These are phyloP conservation scores for Astrephomene gubernaculifera DNA, from an alignment of 139 green algal species.

Conservation along the genomic window DNA sequence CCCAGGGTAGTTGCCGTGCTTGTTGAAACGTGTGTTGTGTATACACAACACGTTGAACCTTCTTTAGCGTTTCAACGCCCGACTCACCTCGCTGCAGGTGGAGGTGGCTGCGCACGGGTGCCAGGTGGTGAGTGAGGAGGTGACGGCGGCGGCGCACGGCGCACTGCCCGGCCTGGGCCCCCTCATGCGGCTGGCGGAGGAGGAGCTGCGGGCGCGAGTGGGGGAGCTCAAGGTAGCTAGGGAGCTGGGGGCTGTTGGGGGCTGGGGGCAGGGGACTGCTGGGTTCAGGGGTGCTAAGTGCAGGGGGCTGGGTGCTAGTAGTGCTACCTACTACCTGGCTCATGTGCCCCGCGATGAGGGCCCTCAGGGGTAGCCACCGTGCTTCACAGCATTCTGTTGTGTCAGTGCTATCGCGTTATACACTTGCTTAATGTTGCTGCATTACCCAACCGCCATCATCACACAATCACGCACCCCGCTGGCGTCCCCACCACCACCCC, in stretches of 20 bases:
- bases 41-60: background rate
- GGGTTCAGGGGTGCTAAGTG: background rate
- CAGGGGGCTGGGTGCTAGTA: background rate
- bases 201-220: background rate
- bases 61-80: background rate
- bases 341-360: background rate
- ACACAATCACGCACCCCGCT: background rate
- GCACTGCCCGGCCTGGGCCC: background rate
- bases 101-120: conserved; percentile 16
- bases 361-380: background rate
- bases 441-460: background rate
- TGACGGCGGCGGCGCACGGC: conserved; percentile 1
- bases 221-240: background rate
- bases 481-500: background rate
- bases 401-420: background rate
- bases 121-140: conserved; percentile 26
- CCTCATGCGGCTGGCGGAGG: conserved; percentile 2
- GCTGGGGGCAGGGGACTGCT: too few species aligned
- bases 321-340: background rate
- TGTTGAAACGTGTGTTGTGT: background rate
- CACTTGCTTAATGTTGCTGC: background rate
- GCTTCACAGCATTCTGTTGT: background rate
- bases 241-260: too few species aligned
- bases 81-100: background rate
- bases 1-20: background rate